Base-by-base conservation (phyloP, 2,329 filamentous ascomycete species). In the Fusarium piperis region DNA sequence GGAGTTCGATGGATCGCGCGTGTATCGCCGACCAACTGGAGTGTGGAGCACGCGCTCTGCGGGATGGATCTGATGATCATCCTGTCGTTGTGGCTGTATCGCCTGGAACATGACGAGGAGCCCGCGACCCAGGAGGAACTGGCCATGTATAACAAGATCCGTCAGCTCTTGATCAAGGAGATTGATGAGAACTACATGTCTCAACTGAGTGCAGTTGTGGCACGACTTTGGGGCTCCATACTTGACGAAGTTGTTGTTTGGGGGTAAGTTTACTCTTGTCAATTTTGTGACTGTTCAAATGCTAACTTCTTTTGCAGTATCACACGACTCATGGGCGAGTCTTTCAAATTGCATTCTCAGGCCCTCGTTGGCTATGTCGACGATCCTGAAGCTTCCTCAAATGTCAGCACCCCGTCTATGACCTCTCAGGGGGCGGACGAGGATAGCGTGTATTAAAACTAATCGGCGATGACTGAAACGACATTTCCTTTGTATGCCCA, bases 51-150 rank as follows among this genome's bases (percentile, higher is more conserved):
- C 81, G 95, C 96, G 59, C 91, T 99, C 65, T 98, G 95, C 79
- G 95, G 95, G 70, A 90, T 99, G 85, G 96, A 99, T 82, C 88
- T 98, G 74, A 97, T 99, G 90, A 96, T 98, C 81, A 96, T 98
- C 76, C 91, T 99, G 76, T 98, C 94, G 78, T 87, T 98, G 75
- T 99, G 96, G 96, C 92, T 99, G 77, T 98, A 98, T 86, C 94
- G 95, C 84, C 92, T 99, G 86, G 96, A 99, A 92, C 95, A 98
- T 85, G 96, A 99, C 86, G 95, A 97, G 73, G 95, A 98, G 85
- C 91, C 92, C 28, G 93, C 94, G 35, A 93, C 91, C 32, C 92
- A 93, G 74, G 94, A 97, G 78, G 94, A 97, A 83, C 83, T 93
- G 76, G 88, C 86, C 82, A 97, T 97, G 94, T 97, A 97, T 83